Evolutionary conservation across 495 filamentous ascomycete species (phyloP), one percentile per base, ranked within the genome.

Genomic region (Parmelia sp.): DNA sequence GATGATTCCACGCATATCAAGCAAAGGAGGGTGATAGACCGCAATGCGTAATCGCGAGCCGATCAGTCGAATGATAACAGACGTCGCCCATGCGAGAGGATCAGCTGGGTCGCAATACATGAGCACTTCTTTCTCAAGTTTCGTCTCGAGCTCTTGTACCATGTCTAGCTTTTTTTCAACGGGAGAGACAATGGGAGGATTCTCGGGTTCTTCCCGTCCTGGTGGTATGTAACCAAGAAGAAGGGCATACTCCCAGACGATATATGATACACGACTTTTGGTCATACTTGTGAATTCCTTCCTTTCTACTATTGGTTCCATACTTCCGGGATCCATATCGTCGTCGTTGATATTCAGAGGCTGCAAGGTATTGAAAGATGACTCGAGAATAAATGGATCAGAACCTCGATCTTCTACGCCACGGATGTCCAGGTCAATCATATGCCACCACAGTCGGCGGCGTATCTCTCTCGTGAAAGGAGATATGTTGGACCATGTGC

Each of bases 371-470:
- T 90, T 87, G 66, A 84, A 91, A 8, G 80, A 74, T 44, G 75
- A 69, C 33, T 84, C 82, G 9, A 80, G 72, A n/a, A 91, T 84
- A 12, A 80, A 84, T 17, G 89, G 82, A 63, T 91, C 88, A 61
- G 83, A 84, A 9, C 88, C 89, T 68, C 90, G 83, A 63, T 92
- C 90, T 71, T 92, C 88, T 8, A 86, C 83, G 2, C 84, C 84
- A 19, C 88, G 80, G 11, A 86, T 76, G 67, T 94, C 90, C 17
- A 94, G 72, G 14, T 90, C 77, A 68, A 86, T 86, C 7, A 94
- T 79, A 40, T 88, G 84, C 83, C 88, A 91, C 85, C 90, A 94
- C 8, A 92, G 71, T 0, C 90, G 80, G 39, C 90, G 80, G 35
- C 90, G 80, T 77, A 91, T 88, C 69, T 94, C 90, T n/a, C 72